phyloP scores from a whole-genome alignment of 164 flowering plant species.

The Echeveria elegans region DNA sequence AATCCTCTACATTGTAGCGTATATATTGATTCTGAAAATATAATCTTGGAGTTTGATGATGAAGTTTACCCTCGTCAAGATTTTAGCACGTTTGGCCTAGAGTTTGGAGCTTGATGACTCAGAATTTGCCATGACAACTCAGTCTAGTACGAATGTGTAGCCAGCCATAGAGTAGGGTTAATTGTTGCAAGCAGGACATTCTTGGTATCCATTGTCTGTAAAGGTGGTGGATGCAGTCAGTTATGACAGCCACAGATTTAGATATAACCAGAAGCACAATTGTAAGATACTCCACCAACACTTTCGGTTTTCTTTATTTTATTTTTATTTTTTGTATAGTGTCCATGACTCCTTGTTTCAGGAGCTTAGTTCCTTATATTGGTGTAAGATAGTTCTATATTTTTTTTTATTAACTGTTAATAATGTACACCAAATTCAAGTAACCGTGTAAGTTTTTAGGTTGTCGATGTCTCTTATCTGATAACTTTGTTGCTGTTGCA shows the following conservation, averaged over 20 bases:
- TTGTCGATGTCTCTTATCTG: no score
- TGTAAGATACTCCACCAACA: no score
- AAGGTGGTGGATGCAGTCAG: not conserved
- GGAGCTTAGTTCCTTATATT: no score
- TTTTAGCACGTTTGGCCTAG: conserved; percentile 38
- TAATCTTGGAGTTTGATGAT: conserved; percentile 50
- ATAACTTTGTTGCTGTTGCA: no score
- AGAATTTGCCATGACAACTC: not conserved
- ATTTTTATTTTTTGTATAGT: not conserved
- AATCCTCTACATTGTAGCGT: conserved; percentile 39
- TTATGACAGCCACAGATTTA: not conserved
- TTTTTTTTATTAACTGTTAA: no score
- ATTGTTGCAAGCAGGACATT: not conserved
- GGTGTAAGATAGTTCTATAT: no score
- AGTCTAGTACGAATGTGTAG: not conserved
- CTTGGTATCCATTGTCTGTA: not conserved
- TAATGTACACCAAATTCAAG: no score
- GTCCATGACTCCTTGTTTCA: not conserved
- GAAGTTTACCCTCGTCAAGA: conserved; percentile 17
- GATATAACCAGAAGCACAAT: not conserved
- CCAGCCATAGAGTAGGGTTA: not conserved
- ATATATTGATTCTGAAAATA: conserved; percentile 38
- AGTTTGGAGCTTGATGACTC: conserved; percentile 33
- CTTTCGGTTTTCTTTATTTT: no score
- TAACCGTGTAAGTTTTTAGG: no score